Conservation (phyloP, 108 stramenopile genomes). For the Stephanodiscus triporus region DNA sequence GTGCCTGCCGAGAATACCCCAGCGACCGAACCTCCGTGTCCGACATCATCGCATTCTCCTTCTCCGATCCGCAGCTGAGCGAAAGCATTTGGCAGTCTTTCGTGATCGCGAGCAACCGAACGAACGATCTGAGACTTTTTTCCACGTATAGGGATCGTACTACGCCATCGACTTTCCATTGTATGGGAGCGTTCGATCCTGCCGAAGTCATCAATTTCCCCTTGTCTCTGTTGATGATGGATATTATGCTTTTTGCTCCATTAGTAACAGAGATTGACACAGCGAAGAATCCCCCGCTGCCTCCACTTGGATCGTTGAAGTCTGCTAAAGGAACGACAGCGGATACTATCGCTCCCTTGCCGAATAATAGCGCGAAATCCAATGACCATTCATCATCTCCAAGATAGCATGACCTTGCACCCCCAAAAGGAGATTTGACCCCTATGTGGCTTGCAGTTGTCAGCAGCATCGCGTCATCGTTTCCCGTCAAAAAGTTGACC, state of each 20-base stretch:
- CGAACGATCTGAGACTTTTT: constrained; percentile 8
- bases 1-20: constrained; percentile 24
- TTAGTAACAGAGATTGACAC: constrained; percentile 12
- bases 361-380: constrained; percentile 1
- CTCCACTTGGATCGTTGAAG: background rate
- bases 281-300: constrained; percentile 32
- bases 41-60: background rate
- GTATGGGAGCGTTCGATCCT: constrained; percentile 20
- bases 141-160: constrained; percentile 33
- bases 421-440: constrained; percentile 65
- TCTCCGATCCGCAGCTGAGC: constrained; percentile 17
- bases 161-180: constrained; percentile 34
- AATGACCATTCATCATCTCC: constrained; percentile 49
- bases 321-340: constrained; percentile 33
- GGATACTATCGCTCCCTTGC: constrained; percentile 17
- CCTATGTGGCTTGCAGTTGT: constrained; percentile 49
- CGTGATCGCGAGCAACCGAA: constrained; percentile 40
- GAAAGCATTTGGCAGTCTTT: constrained; percentile 37
- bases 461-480: constrained; percentile 61
- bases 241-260: constrained; percentile 30
- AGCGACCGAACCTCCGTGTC: constrained; percentile 11
- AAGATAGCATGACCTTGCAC: constrained; percentile 42
- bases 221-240: constrained; percentile 30
- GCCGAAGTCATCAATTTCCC: constrained; percentile 16
- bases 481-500: constrained; percentile 39